Conservation (phyloP, 805 yeast genomes). For the Brettanomyces custersianus region DNA sequence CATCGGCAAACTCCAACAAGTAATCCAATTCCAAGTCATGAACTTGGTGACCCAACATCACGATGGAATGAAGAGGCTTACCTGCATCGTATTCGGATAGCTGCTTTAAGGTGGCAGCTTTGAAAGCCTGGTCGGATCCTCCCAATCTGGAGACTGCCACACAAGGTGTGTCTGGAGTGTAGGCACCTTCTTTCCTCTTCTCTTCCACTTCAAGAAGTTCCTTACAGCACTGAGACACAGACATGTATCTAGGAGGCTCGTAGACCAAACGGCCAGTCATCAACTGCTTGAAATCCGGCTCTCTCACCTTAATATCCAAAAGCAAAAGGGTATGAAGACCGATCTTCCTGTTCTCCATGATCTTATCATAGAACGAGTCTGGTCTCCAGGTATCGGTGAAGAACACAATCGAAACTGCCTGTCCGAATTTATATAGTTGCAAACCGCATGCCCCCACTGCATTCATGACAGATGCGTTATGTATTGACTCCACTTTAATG, state of each 20-base stretch:
- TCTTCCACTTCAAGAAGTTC: slow-evolving; percentile 88
- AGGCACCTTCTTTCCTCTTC: slow-evolving; percentile 63
- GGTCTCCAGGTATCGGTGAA: slow-evolving; percentile 96
- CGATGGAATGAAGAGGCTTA: slow-evolving; percentile 86
- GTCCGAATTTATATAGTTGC: slow-evolving; percentile 92
- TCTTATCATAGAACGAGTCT: slow-evolving; percentile 84
- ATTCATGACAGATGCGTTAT: slow-evolving; percentile 95
- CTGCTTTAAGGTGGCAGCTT: slow-evolving; percentile 76
- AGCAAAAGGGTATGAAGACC: slow-evolving; percentile 88
- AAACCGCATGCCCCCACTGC: slow-evolving; percentile 98
- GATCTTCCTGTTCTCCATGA: slow-evolving; percentile 79
- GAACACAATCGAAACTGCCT: slow-evolving; percentile 92
- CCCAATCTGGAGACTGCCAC: slow-evolving; percentile 91
- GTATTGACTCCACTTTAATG: slow-evolving; percentile 73
- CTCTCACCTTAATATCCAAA: slow-evolving; percentile 92
- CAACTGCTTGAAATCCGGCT: slow-evolving; percentile 89
- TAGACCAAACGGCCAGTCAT: slow-evolving; percentile 86
- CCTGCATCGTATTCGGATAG: slow-evolving; percentile 82
- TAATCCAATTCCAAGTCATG: slow-evolving; percentile 90
- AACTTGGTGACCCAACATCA: slow-evolving; percentile 85
- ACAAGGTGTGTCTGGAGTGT: slow-evolving; percentile 83
- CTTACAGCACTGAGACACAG: slow-evolving; percentile 77
- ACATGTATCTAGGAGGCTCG: slow-evolving; percentile 97
- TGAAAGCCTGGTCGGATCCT: slow-evolving; percentile 70
- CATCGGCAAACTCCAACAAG: slow-evolving; percentile 64